These are phyloP conservation scores for Ogataea parapolymorpha DNA, from an alignment of 805 yeast species.

Conservation along the genomic window DNA sequence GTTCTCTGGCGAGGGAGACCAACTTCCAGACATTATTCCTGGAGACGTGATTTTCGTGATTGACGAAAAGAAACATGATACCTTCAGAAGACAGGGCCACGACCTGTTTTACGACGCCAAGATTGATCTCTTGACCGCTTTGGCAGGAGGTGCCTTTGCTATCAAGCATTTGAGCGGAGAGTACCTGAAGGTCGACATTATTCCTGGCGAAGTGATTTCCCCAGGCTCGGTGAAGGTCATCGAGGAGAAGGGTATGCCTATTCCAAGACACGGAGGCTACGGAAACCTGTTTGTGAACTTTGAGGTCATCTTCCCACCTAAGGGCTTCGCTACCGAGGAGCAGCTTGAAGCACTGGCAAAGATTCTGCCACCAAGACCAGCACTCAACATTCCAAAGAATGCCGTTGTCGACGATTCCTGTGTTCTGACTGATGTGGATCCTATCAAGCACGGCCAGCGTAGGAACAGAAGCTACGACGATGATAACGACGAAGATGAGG, in stretches of 20 bases:
- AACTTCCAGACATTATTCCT: slow-evolving; percentile 89
- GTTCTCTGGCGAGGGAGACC: slow-evolving; percentile 96
- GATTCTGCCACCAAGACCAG: slow-evolving; percentile 75
- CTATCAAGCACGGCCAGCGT: slow-evolving; percentile 30
- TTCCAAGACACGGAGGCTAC: slow-evolving; percentile 78
- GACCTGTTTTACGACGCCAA: slow-evolving; percentile 83
- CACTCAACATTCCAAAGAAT: slow-evolving; percentile 58
- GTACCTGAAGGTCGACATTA: slow-evolving; percentile 73
- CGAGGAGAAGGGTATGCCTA: slow-evolving; percentile 97
- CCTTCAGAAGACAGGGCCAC: slow-evolving; percentile 83
- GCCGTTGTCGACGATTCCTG: slow-evolving; percentile 71
- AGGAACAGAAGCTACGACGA: slow-evolving; percentile 44
- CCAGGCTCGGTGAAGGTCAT: slow-evolving; percentile 82
- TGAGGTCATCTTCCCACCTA: slow-evolving; percentile 81
- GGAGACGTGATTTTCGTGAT: slow-evolving; percentile 95
- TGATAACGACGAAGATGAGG: slow-evolving; percentile 46
- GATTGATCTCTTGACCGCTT: slow-evolving; percentile 88
- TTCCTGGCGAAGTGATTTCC: slow-evolving; percentile 90
- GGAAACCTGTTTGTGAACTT: slow-evolving; percentile 89
- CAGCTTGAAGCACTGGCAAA: slow-evolving; percentile 68
- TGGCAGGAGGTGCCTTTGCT: slow-evolving; percentile 92
- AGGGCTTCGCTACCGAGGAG: slow-evolving; percentile 71
- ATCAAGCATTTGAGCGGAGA: slow-evolving; percentile 91
- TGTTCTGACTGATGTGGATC: slow-evolving; percentile 29
- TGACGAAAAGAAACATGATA: slow-evolving; percentile 82